These are phyloP conservation scores for Begonia loranthoides DNA, from an alignment of 306 rosid genomes.

Conservation along the genomic window DNA sequence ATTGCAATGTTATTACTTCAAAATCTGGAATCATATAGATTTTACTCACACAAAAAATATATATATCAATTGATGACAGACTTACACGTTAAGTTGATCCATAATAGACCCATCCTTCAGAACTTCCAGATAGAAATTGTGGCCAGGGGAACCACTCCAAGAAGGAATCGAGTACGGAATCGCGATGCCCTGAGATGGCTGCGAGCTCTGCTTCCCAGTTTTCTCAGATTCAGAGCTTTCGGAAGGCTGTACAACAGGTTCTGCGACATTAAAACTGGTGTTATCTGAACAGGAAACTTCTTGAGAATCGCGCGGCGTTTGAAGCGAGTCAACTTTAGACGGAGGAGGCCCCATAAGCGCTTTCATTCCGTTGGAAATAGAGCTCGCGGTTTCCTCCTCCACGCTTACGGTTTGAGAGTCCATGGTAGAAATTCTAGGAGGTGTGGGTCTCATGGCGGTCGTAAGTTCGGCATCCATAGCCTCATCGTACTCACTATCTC, in stretches of 20 bases:
- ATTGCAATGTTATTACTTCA: background rate
- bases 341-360: conserved; percentile 32
- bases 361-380: conserved; percentile 7
- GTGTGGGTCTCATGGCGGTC: conserved; percentile 52
- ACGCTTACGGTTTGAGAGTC: conserved; percentile 9
- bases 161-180: conserved; percentile 72
- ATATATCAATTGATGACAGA: background rate
- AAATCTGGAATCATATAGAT: no score
- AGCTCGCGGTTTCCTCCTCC: background rate
- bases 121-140: conserved; percentile 63
- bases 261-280: conserved; percentile 3
- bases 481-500: no score
- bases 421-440: conserved; percentile 28
- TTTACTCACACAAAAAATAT: no score
- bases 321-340: conserved; percentile 12
- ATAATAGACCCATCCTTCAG: conserved; percentile 76
- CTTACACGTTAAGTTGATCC: conserved; percentile 40
- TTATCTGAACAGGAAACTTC: conserved; percentile 10
- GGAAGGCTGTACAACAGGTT: conserved; percentile 10
- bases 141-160: conserved; percentile 73
- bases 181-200: conserved; percentile 17
- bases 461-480: conserved; percentile 24
- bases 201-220: conserved; percentile 12
- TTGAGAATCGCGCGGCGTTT: conserved; percentile 1
- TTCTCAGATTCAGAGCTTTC: conserved; percentile 1